A percentile compares a stretch with the other conserved stretches of the same genome.
These are phyloP conservation scores for Aspergillus diversus DNA, from an alignment of 495 filamentous ascomycete species.

Conservation along the genomic window DNA sequence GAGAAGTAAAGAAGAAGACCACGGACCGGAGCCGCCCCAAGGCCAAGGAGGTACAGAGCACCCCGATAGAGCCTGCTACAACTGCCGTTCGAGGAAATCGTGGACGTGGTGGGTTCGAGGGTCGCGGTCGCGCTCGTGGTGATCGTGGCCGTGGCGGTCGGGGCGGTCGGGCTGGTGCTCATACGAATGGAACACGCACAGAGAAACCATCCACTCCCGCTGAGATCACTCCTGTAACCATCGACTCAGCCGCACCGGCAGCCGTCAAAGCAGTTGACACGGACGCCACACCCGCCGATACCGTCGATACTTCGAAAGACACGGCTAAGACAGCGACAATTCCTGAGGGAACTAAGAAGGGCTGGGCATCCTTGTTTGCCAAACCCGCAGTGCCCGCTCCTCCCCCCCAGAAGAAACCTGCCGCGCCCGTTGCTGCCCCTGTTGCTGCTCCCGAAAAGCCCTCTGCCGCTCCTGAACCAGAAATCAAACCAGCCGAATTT, in stretches of 20 bases:
- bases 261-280: conserved; percentile 32
- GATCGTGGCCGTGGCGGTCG: conserved; percentile 76
- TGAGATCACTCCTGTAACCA: conserved; percentile 37
- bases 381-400: conserved; percentile 46
- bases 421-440: conserved; percentile 54
- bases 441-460: conserved; percentile 45
- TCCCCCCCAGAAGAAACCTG: conserved; percentile 42
- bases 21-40: conserved; percentile 84
- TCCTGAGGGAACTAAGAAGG: conserved; percentile 58
- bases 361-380: conserved; percentile 67
- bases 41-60: conserved; percentile 68
- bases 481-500: conserved; percentile 11
- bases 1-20: conserved; percentile 90
- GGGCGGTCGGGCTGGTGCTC: conserved; percentile 66
- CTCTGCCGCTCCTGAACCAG: conserved; percentile 20
- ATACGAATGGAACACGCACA: conserved; percentile 54
- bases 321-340: conserved; percentile 45
- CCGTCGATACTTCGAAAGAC: conserved; percentile 38
- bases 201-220: conserved; percentile 45
- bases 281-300: conserved; percentile 34
- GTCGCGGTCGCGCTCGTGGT: conserved; percentile 70
- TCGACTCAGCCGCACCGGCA: conserved; percentile 44
- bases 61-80: conserved; percentile 48
- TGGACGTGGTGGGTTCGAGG: conserved; percentile 67
- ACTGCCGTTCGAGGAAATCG: conserved; percentile 65